Conservation (phyloP, 768 basidiomycete species). For the Boletellus ananiceps region DNA sequence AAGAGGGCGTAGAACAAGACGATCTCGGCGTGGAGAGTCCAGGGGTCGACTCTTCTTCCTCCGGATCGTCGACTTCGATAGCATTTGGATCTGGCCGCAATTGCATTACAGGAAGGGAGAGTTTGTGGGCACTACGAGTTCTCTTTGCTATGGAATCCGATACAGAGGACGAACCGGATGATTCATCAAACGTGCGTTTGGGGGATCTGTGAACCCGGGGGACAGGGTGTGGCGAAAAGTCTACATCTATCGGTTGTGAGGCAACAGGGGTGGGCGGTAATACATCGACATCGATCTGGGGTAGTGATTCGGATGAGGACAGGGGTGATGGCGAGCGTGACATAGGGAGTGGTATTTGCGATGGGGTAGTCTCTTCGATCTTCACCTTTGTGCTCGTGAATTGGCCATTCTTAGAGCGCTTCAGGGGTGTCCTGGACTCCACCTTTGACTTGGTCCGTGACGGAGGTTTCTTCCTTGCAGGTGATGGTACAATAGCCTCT, state of each 20-base stretch:
- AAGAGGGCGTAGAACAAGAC: constrained; percentile 29
- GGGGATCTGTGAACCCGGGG: constrained; percentile 45
- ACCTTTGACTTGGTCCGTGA: constrained; percentile 28
- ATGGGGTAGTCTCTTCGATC: constrained; percentile 25
- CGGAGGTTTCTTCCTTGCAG: constrained; percentile 34
- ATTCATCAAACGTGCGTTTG: constrained; percentile 59
- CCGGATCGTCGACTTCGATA: constrained; percentile 27
- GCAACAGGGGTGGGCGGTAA: constrained; percentile 25
- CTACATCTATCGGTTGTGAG: constrained; percentile 10
- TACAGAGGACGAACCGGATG: constrained; percentile 39
- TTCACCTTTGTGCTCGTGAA: constrained; percentile 21
- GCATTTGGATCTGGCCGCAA: constrained; percentile 12
- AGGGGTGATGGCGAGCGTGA: constrained; percentile 37
- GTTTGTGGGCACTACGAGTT: constrained; percentile 30
- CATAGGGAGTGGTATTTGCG: constrained; percentile 35
- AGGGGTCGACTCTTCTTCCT: constrained; percentile 35
- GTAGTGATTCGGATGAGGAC: constrained; percentile 22
- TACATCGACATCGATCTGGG: constrained; percentile 26
- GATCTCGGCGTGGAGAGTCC: constrained; percentile 39
- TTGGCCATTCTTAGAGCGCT: constrained; percentile 22
- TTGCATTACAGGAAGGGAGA: constrained; percentile 11
- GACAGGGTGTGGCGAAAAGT: constrained; percentile 11
- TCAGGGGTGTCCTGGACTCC: constrained; percentile 13
- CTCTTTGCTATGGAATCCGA: constrained; percentile 35
- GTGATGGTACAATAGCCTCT: constrained; percentile 28